Base-by-base conservation (phyloP, 768 basidiomycete species). In the Tulasnella sp. region DNA sequence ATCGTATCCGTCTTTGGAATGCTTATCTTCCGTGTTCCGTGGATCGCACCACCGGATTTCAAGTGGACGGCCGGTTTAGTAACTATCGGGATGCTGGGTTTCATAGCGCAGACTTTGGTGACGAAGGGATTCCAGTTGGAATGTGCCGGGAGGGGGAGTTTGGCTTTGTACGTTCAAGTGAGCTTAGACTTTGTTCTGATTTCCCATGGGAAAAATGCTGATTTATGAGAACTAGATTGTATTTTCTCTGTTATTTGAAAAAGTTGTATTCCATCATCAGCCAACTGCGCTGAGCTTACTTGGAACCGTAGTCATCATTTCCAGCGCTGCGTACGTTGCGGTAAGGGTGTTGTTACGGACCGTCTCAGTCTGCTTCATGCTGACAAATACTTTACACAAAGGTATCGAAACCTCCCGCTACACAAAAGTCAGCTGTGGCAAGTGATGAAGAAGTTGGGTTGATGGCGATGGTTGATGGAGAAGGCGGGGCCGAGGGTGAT, bases 391-490 rank as follows among this genome's bases (percentile, higher is more conserved):
- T 35, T 39, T 17, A 23, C 27, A 8, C n/a, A 4, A 12, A 54
- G 52, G 17, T 42, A 27, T 15, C n/a, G 7, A 54, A 54, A 9
- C 34, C 3, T 3, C n/a, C 2, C 25, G 21, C 5, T n/a, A n/a
- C 52, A 14, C 25, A 2, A 12, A 11, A 37, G 15, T 25, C 27
- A 27, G 6, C 52, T 15, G 12, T 40, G 5, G 19, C 34, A n/a
- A 39, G 23, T 8, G 52, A 54, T 25, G 52, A 54, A 40, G 37
- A 54, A 27, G 37, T 54, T 2, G 52, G 52, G 6, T 54, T 54
- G 39, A 54, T 54, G 52, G n/a, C 52, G 8, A 39, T 54, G 21
- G 36, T 21, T 15, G 21, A 35, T 8, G 19, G 8, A 17, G 25
- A 25, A 21, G 25, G 42, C 11, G 52, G 31, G 15, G 39, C 34